Evolutionary conservation across 1,284 basidiomycete genomes (phyloP).

Genomic region (Papiliotrema fonsecae): DNA sequence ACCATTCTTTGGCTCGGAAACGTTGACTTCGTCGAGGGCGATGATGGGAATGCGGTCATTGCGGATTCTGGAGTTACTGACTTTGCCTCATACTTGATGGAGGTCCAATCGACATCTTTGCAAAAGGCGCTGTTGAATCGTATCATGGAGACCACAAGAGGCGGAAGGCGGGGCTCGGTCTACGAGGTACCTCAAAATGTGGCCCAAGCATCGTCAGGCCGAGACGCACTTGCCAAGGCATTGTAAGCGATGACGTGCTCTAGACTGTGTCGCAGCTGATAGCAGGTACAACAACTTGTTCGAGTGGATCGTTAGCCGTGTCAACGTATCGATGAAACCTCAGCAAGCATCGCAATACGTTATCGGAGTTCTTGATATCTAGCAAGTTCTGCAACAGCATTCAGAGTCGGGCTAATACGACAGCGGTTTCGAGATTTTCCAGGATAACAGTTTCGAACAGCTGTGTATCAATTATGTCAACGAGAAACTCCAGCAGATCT

Average conservation of each 20-base stretch:
- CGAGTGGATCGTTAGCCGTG: conserved; percentile 97
- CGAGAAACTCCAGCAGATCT: conserved; percentile 98
- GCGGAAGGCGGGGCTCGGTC: conserved; percentile 68
- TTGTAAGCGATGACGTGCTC: conserved; percentile 49
- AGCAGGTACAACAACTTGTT: conserved; percentile 88
- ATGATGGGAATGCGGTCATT: conserved; percentile 81
- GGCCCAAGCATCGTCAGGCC: conserved; percentile 78
- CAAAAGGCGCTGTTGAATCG: conserved; percentile 81
- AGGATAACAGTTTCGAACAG: conserved; percentile 98
- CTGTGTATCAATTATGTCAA: conserved; percentile 99
- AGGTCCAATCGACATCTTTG: conserved; percentile 70
- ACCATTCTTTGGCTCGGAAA: conserved; percentile 96
- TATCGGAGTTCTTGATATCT: conserved; percentile 96
- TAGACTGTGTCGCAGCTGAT: neutral
- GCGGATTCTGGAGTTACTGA: conserved; percentile 85
- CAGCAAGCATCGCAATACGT: conserved; percentile 70
- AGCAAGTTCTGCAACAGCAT: too few species aligned
- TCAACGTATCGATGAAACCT: conserved; percentile 95
- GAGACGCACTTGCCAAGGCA: conserved; percentile 92
- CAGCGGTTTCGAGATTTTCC: conserved; percentile 85
- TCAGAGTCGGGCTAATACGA: too few species aligned
- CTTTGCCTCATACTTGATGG: conserved; percentile 92
- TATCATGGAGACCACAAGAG: conserved; percentile 87
- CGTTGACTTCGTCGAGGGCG: conserved; percentile 79
- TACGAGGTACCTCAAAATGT: conserved; percentile 97